phyloP scores from a whole-genome alignment of 78 protist species.

The Acrasis kona region DNA sequence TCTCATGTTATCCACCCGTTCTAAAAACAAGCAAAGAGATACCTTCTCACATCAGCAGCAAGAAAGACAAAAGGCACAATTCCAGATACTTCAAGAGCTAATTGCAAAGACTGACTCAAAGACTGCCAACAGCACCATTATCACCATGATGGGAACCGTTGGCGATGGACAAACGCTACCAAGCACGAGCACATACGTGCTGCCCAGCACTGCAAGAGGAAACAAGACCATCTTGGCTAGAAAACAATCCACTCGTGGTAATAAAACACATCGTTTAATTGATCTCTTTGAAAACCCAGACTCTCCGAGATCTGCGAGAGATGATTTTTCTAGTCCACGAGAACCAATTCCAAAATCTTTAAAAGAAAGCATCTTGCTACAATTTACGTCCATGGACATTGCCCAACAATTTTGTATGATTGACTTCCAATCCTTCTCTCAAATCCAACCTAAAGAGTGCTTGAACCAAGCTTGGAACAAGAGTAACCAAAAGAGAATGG shows the following conservation, averaged over 20 bases:
- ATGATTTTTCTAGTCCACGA: too few relatives aligned
- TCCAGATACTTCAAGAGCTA: too few relatives aligned
- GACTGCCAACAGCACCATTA: too few relatives aligned
- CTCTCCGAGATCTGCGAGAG: too few relatives aligned
- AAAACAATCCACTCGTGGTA: too few relatives aligned
- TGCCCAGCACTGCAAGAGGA: not conserved
- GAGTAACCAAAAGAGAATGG: constrained; percentile 33
- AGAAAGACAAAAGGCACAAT: not conserved
- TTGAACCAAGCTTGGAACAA: constrained; percentile 55
- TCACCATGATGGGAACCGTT: too few relatives aligned
- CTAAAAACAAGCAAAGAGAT: not conserved
- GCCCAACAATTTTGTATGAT: constrained; percentile 58
- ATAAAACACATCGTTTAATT: too few relatives aligned
- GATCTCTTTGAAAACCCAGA: too few relatives aligned
- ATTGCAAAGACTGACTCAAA: too few relatives aligned
- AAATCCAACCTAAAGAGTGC: constrained; percentile 48
- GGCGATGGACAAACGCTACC: too few relatives aligned
- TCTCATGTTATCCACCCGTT: too few relatives aligned
- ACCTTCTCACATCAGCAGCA: not conserved
- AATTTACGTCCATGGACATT: constrained; percentile 21
- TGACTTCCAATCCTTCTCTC: constrained; percentile 36
- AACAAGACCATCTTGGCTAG: not conserved
- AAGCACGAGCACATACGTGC: too few relatives aligned
- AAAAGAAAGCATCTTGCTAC: not conserved
- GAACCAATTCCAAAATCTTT: not conserved